Evolutionary conservation across 106 monocot genomes (phyloP), one percentile per base, ranked within the genome.

Genomic region (Platanthera zijinensis): DNA sequence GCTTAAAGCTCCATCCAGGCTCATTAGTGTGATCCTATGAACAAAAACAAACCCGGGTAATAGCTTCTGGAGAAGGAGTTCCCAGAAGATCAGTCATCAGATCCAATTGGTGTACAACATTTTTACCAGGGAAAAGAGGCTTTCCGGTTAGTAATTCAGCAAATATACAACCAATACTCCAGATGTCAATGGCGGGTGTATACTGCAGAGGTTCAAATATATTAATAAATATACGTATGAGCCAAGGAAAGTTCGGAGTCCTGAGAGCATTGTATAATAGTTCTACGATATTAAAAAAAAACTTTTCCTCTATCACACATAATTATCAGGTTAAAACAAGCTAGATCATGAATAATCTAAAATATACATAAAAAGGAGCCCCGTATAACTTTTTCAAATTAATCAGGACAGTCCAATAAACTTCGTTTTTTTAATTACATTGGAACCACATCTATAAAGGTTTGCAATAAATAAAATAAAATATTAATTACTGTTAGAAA

Each of bases 81-180:
- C 95, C 95, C 57, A 95, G 75, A 7, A 95, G 72, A 81, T 95
- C 95, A 39, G 91, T 95, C 78, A 95, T 95, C 72, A 95, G 69
- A 78, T 95, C 95, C 80, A 95, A 76, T 76, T 95, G 95, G 72
- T 95, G 95, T 19, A 95, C 95, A 30, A 95, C 95, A 83, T 95
- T 95, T 80, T 95, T 95, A 21, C 95, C 95, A 53, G 95, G 95
- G 75, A 95, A 95, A 72, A 95, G 89, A 79, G 95, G 89, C 73
- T 89, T 95, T 50, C 95, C 91, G 11, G 89, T 95, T 52, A 95
- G 81, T 57, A 95, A 75, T 74, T 95, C 95, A 5, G 95, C 84
- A 87, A 95, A 95, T 54, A 95, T 95, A 74, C 95, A 95, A 9
- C 95, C 95, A 76, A 95, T 95, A 77, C 95, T 95, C 95, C 95